phyloP scores from a whole-genome alignment of 2,329 filamentous ascomycete genomes.

The Sclerotinia minor region DNA sequence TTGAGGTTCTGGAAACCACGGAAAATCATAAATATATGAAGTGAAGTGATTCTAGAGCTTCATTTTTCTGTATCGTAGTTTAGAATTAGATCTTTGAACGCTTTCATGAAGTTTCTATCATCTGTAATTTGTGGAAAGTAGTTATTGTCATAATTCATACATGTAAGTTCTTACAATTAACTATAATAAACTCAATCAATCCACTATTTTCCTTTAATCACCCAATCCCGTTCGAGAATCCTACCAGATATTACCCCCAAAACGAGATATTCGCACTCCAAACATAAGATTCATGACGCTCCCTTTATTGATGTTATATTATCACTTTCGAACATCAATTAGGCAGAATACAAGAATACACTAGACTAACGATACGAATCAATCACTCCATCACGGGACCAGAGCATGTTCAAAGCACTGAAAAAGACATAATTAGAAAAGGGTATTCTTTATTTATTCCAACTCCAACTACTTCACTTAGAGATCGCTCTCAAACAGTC shows the following conservation, averaged over 20 bases:
- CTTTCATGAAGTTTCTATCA: neutral
- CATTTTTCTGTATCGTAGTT: neutral
- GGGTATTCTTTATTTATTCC: neutral
- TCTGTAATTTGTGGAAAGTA: neutral
- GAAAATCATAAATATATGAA: conserved; percentile 56
- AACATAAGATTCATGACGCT: neutral
- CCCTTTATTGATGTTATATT: neutral
- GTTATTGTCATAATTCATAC: neutral
- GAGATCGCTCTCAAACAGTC: conserved; percentile 63
- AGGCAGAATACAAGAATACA: neutral
- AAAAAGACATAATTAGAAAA: neutral
- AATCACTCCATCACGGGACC: too few species aligned
- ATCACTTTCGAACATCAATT: neutral
- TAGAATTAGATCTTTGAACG: neutral
- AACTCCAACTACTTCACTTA: conserved; percentile 14
- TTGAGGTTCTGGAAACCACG: conserved; percentile 60
- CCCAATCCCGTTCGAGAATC: too few species aligned
- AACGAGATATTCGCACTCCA: neutral
- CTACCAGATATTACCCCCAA: too few species aligned
- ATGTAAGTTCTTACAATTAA: too few species aligned
- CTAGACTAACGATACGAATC: too few species aligned
- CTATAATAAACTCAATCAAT: too few species aligned
- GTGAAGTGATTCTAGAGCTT: conserved; percentile 28
- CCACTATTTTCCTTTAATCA: too few species aligned
- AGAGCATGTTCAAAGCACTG: neutral